A percentile compares a stretch with the other conserved stretches of the same genome.
Conservation (phyloP, 2,329 filamentous ascomycete species). For the Chrysoporthe deuterocubensis region DNA sequence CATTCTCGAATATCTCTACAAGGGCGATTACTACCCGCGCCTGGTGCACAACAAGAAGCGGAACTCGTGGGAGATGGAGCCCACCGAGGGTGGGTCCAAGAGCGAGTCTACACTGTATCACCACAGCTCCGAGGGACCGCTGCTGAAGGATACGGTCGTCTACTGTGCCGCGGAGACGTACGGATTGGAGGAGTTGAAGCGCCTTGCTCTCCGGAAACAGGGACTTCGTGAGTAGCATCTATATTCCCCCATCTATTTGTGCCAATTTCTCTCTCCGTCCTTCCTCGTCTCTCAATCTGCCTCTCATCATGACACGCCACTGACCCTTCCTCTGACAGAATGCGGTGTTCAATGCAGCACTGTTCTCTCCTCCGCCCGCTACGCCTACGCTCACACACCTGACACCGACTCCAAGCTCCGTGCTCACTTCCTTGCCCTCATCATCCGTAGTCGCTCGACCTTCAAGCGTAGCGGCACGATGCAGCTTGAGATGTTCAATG, state of each 20-base stretch:
- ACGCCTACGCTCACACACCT: slow-evolving; percentile 86
- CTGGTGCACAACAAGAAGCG: slow-evolving; percentile 80
- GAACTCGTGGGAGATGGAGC: slow-evolving; percentile 83
- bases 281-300: not conserved
- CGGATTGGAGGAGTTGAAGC: slow-evolving; percentile 81
- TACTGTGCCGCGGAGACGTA: slow-evolving; percentile 90
- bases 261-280: slow-evolving; percentile 6
- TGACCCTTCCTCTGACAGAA: slow-evolving; percentile 47
- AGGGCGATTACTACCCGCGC: slow-evolving; percentile 89
- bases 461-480: slow-evolving; percentile 95
- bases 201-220: slow-evolving; percentile 84
- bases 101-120: slow-evolving; percentile 72
- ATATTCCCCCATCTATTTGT: not conserved
- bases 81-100: slow-evolving; percentile 48
- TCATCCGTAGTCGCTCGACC: slow-evolving; percentile 83
- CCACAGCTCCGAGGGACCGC: slow-evolving; percentile 63
- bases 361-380: slow-evolving; percentile 85
- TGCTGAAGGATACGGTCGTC: slow-evolving; percentile 87
- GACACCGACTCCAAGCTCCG: slow-evolving; percentile 89
- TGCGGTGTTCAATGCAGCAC: slow-evolving; percentile 83
- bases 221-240: slow-evolving; percentile 66
- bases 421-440: slow-evolving; percentile 89
- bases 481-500: slow-evolving; percentile 92
- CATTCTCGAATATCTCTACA: slow-evolving; percentile 89
- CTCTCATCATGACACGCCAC: not conserved